Evolutionary conservation across 2,329 filamentous ascomycete genomes (phyloP), one percentile per base, ranked within the genome.

Genomic region (Stemphylium lycopersici): DNA sequence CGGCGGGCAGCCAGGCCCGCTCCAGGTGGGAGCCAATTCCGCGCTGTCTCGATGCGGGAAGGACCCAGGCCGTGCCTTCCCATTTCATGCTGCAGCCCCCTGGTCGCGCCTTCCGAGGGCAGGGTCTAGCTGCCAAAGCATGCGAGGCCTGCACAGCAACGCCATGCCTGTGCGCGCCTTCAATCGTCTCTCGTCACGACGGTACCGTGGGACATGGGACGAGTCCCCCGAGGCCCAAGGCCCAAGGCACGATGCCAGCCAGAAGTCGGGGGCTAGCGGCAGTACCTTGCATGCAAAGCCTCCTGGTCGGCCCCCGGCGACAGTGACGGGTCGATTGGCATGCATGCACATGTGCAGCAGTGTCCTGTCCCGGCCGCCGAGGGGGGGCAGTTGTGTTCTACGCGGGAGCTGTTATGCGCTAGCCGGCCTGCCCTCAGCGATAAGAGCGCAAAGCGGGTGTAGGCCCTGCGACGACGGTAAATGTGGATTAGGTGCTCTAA

Each of bases 371-470:
- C 52, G 34, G 53, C 56, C 53, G 53, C 50, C 41, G 41, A 18
- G 37, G 48, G 41, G 41, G 32, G 40, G 41, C 20, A 32, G 11
- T 29, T 29, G 26, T 20, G 22, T 39, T 44, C 41, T 34, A 37
- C 46, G 57, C 61, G 59, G 59, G 58, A 62, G 52, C 50, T 52
- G 45, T 52, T 32, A 39, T 22, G 56, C 61, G 53, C 62, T 66
- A 66, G 49, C 33, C 63, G 29, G 46, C 48, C 39, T 57, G 53
- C 48, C 32, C 26, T 44, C 49, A 54, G 58, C 58, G 65, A 67
- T 67, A 67, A 66, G 62, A 58, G 59, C 53, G 58, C 58, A 56
- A 60, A 32, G 55, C 58, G 45, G 59, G 57, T 57, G 54, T 53
- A 53, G 52, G 57, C 50, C 60, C 55, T 54, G 53, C 54, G 55